Percentiles rank a stretch among this genome's conserved stretches.
phyloP scores from a whole-genome alignment of 176 grass and related monocot genomes.

The Panicum miliaceum region DNA sequence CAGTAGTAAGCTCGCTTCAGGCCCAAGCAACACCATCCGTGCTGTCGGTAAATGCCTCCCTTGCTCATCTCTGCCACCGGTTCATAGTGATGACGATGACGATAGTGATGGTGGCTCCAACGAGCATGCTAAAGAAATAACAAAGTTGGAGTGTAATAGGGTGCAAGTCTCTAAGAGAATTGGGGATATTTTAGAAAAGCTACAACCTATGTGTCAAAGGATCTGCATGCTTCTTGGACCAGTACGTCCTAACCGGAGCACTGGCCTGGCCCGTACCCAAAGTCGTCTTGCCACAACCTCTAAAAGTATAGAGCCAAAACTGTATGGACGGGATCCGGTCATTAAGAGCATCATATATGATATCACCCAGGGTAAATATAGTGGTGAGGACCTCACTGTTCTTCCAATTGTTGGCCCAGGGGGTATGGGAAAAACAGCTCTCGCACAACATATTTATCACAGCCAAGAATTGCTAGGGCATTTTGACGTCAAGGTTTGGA shows the following conservation, averaged over 20 bases:
- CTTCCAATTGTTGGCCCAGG: slow-evolving; percentile 50
- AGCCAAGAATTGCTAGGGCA: neutral
- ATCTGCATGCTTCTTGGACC: too few relatives aligned
- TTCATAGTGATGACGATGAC: neutral
- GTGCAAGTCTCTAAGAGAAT: neutral
- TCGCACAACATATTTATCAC: slow-evolving; percentile 38
- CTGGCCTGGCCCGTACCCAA: too few relatives aligned
- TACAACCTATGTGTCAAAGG: too few relatives aligned
- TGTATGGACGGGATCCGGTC: slow-evolving; percentile 12
- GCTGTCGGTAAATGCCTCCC: neutral
- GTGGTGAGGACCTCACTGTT: neutral
- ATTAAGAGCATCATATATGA: neutral
- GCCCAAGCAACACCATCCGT: too few relatives aligned
- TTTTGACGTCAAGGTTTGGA: slow-evolving; percentile 44
- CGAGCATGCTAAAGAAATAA: too few relatives aligned
- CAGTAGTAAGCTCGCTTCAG: neutral
- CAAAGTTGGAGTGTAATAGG: neutral
- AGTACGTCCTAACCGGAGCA: too few relatives aligned
- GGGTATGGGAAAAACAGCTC: slow-evolving; percentile 55
- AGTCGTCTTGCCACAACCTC: too few relatives aligned
- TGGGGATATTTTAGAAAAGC: too few relatives aligned
- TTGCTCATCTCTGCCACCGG: neutral
- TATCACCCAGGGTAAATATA: neutral
- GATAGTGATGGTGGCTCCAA: too few relatives aligned
- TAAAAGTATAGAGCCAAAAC: neutral